Evolutionary conservation across 306 rosid genomes (phyloP).

Genomic region (Sophora flavescens): DNA sequence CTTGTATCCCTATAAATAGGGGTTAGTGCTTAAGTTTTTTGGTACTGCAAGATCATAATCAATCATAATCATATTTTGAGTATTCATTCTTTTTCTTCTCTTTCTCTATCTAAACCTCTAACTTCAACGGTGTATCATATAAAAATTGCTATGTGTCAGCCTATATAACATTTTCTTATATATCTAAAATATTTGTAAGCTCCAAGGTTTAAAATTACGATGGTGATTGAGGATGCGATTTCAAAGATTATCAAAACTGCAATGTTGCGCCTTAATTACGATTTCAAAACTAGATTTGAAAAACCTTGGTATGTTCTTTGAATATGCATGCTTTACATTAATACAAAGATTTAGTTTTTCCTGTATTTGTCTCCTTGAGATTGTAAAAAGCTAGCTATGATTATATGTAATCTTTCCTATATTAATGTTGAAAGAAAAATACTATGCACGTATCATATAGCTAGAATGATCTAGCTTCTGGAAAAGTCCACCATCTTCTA

Average conservation of each 20-base stretch:
- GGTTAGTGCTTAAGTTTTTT: too few species aligned
- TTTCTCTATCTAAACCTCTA: too few species aligned
- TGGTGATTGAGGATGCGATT: too few species aligned
- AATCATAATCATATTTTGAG: too few species aligned
- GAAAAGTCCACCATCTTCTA: constrained; percentile 2
- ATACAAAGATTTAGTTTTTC: neutral
- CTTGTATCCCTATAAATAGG: too few species aligned
- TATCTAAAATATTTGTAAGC: neutral
- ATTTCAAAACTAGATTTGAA: too few species aligned
- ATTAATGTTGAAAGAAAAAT: neutral
- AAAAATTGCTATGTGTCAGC: neutral
- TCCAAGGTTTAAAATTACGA: too few species aligned
- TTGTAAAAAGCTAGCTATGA: neutral
- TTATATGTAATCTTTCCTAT: neutral
- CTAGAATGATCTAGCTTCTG: neutral
- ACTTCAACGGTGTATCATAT: too few species aligned
- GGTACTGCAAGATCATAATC: too few species aligned
- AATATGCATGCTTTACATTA: neutral
- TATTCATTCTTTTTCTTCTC: too few species aligned
- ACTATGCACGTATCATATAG: neutral
- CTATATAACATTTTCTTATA: neutral
- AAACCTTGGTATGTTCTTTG: neutral
- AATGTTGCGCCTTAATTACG: too few species aligned
- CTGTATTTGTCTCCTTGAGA: neutral
- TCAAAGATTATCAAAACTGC: too few species aligned